Conservation (phyloP, 305 asterid species). For the Fraxinus ornus region DNA sequence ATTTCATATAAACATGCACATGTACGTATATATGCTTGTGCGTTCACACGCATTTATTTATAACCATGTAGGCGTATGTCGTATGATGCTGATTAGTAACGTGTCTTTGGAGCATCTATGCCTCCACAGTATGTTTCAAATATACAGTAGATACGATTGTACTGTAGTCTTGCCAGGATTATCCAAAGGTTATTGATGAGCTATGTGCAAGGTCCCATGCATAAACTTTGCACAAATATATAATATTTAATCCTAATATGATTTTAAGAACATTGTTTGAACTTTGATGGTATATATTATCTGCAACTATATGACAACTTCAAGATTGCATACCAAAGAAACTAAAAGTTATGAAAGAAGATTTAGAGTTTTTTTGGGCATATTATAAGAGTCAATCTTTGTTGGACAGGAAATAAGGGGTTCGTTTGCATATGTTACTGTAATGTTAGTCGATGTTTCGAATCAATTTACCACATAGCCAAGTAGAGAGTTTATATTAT, state of each 20-base stretch:
- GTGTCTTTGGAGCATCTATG: not conserved
- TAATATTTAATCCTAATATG: not conserved
- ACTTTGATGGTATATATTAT: not conserved
- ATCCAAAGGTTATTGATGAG: not conserved
- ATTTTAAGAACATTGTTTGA: not conserved
- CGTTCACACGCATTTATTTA: not conserved
- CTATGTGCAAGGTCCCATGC: not conserved
- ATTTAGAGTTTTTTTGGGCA: not conserved
- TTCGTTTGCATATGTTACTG: not conserved
- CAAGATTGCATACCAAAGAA: not conserved
- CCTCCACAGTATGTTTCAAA: not conserved
- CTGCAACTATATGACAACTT: not conserved
- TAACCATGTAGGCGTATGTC: not conserved
- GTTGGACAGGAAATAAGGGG: not conserved
- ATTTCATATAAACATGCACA: not conserved
- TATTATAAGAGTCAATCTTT: not conserved
- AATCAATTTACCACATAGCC: not conserved
- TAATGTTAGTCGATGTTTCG: not conserved
- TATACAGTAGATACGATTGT: not conserved
- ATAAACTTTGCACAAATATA: not conserved
- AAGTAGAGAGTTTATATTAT: not conserved
- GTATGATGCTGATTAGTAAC: not conserved
- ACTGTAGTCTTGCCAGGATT: not conserved
- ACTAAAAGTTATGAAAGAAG: not conserved
- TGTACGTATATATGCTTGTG: not conserved